phyloP scores from a whole-genome alignment of 2,329 filamentous ascomycete species.

The Shiraia bambusicola region DNA sequence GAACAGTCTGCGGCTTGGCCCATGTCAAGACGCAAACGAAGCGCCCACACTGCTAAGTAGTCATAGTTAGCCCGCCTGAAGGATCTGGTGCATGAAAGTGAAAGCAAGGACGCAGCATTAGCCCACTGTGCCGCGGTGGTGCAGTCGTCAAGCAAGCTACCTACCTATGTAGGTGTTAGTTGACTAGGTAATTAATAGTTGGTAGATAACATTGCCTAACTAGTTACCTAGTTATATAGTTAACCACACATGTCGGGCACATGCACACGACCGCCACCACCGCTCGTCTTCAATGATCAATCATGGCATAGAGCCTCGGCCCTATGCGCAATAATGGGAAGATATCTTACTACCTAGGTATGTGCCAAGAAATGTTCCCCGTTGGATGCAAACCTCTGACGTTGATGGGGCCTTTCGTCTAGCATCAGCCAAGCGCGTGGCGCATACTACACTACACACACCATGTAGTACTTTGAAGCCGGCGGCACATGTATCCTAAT shows the following conservation, averaged over 20 bases:
- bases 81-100: slow-evolving; percentile 1
- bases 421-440: neutral
- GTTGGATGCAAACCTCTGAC: too few relatives aligned
- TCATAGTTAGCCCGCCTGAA: too few relatives aligned
- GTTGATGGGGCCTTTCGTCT: neutral
- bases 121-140: slow-evolving; percentile 10
- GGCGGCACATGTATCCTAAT: slow-evolving; percentile 1
- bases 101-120: slow-evolving; percentile 1
- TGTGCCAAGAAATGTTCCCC: too few relatives aligned
- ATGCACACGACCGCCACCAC: neutral
- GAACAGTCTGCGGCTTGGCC: neutral
- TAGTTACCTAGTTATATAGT: too few relatives aligned
- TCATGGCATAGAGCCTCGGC: neutral
- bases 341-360: neutral
- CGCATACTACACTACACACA: neutral
- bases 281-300: slow-evolving; percentile 1
- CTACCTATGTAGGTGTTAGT: too few relatives aligned
- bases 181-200: too few relatives aligned
- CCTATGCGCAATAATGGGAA: too few relatives aligned
- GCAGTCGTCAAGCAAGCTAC: slow-evolving; percentile 6
- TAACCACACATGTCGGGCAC: slow-evolving; percentile 4
- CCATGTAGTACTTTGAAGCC: neutral
- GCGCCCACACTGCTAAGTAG: slow-evolving; percentile 2
- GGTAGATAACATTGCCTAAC: neutral
- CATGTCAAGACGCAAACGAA: slow-evolving; percentile 1